phyloP scores from a whole-genome alignment of 768 basidiomycete genomes.

The Lactarius pseudohatsudake region DNA sequence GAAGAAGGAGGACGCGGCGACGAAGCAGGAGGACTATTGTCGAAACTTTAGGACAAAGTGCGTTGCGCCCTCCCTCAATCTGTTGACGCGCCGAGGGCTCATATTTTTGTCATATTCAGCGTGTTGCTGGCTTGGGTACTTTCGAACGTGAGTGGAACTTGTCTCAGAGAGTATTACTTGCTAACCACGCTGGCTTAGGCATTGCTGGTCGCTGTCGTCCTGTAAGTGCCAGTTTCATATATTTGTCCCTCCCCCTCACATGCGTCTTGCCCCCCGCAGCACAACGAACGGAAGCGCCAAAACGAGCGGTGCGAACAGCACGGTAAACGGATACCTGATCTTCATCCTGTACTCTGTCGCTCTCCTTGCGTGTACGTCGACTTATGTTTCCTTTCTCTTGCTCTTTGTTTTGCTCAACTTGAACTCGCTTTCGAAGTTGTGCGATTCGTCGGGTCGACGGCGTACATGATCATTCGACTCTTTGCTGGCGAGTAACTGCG shows the following conservation, averaged over 20 bases:
- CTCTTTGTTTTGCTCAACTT: constrained; percentile 22
- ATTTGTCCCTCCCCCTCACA: background rate
- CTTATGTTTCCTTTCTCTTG: background rate
- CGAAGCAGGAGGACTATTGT: constrained; percentile 84
- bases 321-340: constrained; percentile 85
- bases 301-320: constrained; percentile 44
- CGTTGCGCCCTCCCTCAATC: constrained; percentile 26
- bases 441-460: constrained; percentile 78
- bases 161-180: constrained; percentile 1
- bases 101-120: constrained; percentile 33
- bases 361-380: constrained; percentile 75
- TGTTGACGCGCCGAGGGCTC: constrained; percentile 25
- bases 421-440: constrained; percentile 50
- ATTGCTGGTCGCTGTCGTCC: constrained; percentile 71
- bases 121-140: constrained; percentile 88
- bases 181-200: constrained; percentile 41
- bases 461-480: constrained; percentile 81
- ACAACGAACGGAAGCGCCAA: constrained; percentile 53
- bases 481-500: constrained; percentile 78
- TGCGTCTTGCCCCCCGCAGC: constrained; percentile 34
- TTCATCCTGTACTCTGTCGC: constrained; percentile 88
- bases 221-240: constrained; percentile 44
- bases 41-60: constrained; percentile 85
- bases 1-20: constrained; percentile 58
- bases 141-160: constrained; percentile 61